phyloP scores from a whole-genome alignment of 2,329 filamentous ascomycete genomes.

The Mariannaea sp. region DNA sequence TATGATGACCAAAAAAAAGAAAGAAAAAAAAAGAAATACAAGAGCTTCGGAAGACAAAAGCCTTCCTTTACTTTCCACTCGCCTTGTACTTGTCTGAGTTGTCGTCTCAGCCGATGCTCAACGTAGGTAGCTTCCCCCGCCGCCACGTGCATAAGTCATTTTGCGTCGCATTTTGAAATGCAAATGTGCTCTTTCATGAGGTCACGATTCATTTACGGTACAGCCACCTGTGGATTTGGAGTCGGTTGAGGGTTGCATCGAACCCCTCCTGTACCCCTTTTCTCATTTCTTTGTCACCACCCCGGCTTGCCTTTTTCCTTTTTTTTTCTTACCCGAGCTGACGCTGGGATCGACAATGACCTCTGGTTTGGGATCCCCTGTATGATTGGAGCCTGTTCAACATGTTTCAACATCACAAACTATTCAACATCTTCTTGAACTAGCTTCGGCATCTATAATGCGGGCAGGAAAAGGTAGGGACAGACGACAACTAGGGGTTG shows the following conservation, averaged over 20 bases:
- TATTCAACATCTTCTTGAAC: constrained; percentile 1
- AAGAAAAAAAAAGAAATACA: too few species aligned
- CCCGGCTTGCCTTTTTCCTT: neutral
- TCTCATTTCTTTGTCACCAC: constrained; percentile 4
- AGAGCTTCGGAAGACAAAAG: constrained; percentile 4
- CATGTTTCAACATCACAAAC: constrained; percentile 13
- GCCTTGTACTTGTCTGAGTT: neutral
- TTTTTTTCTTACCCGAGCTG: constrained; percentile 10
- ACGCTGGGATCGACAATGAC: constrained; percentile 7
- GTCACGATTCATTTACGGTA: neutral
- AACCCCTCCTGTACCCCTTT: constrained; percentile 7
- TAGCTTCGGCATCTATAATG: neutral
- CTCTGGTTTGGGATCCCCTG: constrained; percentile 24
- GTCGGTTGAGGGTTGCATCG: constrained; percentile 19
- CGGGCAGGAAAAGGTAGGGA: constrained; percentile 1
- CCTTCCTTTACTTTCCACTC: constrained; percentile 11
- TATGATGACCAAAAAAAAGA: too few species aligned
- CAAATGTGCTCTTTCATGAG: neutral
- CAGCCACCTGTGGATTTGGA: neutral
- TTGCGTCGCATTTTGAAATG: neutral
- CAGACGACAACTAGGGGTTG: constrained; percentile 6
- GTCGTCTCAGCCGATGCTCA: neutral
- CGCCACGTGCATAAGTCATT: neutral
- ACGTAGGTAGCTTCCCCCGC: neutral
- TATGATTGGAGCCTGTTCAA: constrained; percentile 21